phyloP scores from a whole-genome alignment of 1,139 yeast genomes.

The Suhomyces ambrosiae region DNA sequence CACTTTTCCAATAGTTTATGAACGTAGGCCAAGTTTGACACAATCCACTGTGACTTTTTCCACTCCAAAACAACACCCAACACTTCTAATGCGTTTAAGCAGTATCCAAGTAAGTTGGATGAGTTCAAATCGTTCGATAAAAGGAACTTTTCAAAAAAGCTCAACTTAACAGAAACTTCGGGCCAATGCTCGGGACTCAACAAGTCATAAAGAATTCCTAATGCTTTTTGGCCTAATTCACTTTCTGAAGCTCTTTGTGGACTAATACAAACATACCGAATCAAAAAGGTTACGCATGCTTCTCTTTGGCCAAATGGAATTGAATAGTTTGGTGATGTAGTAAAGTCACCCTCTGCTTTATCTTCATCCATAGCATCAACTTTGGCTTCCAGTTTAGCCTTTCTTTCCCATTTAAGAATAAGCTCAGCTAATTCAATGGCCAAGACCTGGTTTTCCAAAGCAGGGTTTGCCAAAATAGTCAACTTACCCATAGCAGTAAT shows the following conservation, averaged over 20 bases:
- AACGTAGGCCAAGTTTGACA: slow-evolving; percentile 65
- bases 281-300: slow-evolving; percentile 87
- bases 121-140: slow-evolving; percentile 76
- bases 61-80: slow-evolving; percentile 82
- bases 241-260: slow-evolving; percentile 85
- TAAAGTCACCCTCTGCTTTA: slow-evolving; percentile 30
- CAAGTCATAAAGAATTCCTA: slow-evolving; percentile 72
- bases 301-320: slow-evolving; percentile 84
- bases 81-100: slow-evolving; percentile 89
- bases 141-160: slow-evolving; percentile 84
- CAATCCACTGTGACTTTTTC: slow-evolving; percentile 75
- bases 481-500: slow-evolving; percentile 95
- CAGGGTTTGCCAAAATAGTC: slow-evolving; percentile 78
- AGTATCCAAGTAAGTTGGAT: slow-evolving; percentile 63
- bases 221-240: slow-evolving; percentile 78
- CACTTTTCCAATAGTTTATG: slow-evolving; percentile 81
- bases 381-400: slow-evolving; percentile 33
- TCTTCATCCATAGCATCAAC: slow-evolving; percentile 18
- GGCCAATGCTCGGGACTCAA: slow-evolving; percentile 79
- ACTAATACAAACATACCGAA: slow-evolving; percentile 84
- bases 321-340: slow-evolving; percentile 48
- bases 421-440: slow-evolving; percentile 91
- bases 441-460: slow-evolving; percentile 76
- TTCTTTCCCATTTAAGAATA: slow-evolving; percentile 81
- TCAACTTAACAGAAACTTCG: slow-evolving; percentile 79